These are phyloP conservation scores for Parsonsia alboflavescens DNA, from an alignment of 257 asterid species.

Conservation along the genomic window DNA sequence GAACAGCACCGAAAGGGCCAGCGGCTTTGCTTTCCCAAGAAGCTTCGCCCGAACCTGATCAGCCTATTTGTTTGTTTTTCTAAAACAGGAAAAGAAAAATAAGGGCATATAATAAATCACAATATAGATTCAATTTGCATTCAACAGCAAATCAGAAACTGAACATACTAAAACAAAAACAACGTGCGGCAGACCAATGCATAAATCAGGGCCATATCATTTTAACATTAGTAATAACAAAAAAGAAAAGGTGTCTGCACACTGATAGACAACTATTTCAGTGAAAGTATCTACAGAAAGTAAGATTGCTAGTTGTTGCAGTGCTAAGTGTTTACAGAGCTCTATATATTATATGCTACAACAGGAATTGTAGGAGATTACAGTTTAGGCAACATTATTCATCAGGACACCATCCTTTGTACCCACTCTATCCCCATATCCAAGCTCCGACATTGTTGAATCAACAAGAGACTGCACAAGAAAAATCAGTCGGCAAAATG, in stretches of 20 bases:
- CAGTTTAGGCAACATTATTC: slow-evolving; percentile 19
- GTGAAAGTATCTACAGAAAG: background rate
- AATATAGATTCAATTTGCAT: no score
- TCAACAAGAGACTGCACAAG: slow-evolving; percentile 56
- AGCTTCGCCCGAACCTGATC: background rate
- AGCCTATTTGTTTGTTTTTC: background rate
- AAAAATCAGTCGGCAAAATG: background rate
- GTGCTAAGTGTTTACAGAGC: background rate
- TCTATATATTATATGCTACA: background rate
- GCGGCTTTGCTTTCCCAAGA: background rate
- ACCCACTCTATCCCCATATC: slow-evolving; percentile 34
- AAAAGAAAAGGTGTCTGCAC: background rate
- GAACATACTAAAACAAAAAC: background rate
- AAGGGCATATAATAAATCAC: background rate
- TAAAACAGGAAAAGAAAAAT: background rate
- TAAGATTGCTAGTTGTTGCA: slow-evolving; percentile 1
- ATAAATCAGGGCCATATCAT: background rate
- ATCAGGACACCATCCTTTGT: slow-evolving; percentile 33
- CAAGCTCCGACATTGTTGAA: slow-evolving; percentile 51
- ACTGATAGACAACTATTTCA: background rate
- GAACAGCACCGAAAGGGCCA: slow-evolving; percentile 17
- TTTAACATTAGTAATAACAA: background rate
- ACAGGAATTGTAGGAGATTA: background rate
- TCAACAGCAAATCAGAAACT: background rate
- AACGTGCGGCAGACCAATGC: background rate